Evolutionary conservation across 257 asterid species (phyloP).

Genomic region (Perilla frutescens): DNA sequence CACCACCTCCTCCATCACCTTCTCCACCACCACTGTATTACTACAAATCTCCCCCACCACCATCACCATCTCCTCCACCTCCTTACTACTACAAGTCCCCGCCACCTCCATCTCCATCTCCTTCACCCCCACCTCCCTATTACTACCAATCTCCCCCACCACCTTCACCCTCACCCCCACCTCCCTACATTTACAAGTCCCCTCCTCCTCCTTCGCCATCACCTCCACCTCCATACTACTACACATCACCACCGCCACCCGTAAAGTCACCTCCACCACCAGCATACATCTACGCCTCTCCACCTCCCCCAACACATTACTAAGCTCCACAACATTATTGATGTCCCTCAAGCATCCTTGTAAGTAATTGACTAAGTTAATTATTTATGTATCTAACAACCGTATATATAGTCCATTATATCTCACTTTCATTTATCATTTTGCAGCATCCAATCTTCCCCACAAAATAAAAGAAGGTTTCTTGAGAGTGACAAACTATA

Average conservation of each 20-base stretch:
- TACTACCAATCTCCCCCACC: conserved; percentile 43
- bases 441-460: conserved; percentile 41
- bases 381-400: background rate
- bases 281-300: conserved; percentile 49
- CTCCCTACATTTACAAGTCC: conserved; percentile 34
- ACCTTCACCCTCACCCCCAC: conserved; percentile 27
- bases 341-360: conserved; percentile 35
- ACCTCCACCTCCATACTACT: conserved; percentile 44
- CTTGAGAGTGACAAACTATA: conserved; percentile 18
- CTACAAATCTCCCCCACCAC: background rate
- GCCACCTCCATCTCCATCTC: background rate
- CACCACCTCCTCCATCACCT: background rate
- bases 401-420: background rate
- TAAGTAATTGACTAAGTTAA: conserved; percentile 32
- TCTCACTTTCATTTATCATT: conserved; percentile 8
- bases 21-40: background rate
- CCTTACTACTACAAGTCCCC: background rate
- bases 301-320: conserved; percentile 57
- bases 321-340: conserved; percentile 24
- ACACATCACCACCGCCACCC: conserved; percentile 63
- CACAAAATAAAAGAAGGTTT: conserved; percentile 42
- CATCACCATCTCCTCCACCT: background rate
- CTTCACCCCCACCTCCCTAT: background rate
- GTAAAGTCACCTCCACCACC: conserved; percentile 54
- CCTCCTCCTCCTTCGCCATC: conserved; percentile 44